Base-by-base conservation (phyloP, 768 basidiomycete genomes). In the Nidularia sp. region DNA sequence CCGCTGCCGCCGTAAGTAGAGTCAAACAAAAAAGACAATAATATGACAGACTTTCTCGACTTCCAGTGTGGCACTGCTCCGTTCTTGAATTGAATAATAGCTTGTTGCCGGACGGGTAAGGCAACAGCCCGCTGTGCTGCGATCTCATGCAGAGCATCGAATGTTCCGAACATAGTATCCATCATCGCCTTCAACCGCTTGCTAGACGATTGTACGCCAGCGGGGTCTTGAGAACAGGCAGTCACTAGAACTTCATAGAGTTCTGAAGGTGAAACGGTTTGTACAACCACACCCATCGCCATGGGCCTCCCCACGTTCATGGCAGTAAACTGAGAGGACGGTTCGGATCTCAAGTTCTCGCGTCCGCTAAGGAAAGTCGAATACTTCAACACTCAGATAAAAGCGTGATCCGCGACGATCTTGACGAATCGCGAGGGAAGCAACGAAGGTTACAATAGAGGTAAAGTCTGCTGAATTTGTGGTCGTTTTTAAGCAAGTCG, bases 31-130 rank as follows among this genome's bases (percentile, higher is more conserved):
- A 31, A 45, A 25, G 51, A 44, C 31, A 3, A 8, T 15, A 9
- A 41, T 35, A 12, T 15, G 45, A n/a, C 79, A 62, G 57, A 90
- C 91, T 83, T 90, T 70, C 85, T 71, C 33, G 85, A 86, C 62
- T 80, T 76, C 93, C 93, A 96, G 60, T 90, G 85, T 47, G 70
- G 70, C 3, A 85, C 65, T 2, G 84, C 85, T 1, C 78, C 76
- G 59, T 94, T 95, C 70, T 95, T 95, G 72, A 94, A 88, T 61
- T 93, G 91, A 51, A 95, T 88, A 56, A 92, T 90, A 25, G 88
- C 84, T 64, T 90, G 88, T 58, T 88, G 80, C 41, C 93, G 83
- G 47, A 93, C 78, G 12, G 71, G 70, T 35, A 87, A 65, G 10
- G 88, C 85, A n/a, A 85, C 66, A 1, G 74, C 66, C 55, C 68